These are phyloP conservation scores for Crithidia acanthocephali DNA, from an alignment of 208 protist species.

Conservation along the genomic window DNA sequence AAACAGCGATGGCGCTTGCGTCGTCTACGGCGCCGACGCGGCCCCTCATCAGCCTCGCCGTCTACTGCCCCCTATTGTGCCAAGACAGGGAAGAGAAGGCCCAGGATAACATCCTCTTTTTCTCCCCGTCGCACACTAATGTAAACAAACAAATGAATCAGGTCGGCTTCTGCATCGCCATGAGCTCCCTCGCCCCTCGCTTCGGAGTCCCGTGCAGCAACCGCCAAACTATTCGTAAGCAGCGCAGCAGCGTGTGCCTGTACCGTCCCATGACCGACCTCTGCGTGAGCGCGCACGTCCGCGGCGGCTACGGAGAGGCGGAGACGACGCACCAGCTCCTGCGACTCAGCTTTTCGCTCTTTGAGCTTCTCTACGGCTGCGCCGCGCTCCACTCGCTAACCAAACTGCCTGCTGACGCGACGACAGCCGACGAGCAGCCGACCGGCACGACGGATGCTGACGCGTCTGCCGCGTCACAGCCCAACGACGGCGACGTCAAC, in stretches of 20 bases:
- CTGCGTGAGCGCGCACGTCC: slow-evolving; percentile 28
- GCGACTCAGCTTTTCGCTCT: slow-evolving; percentile 27
- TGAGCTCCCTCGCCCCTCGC: slow-evolving; percentile 41
- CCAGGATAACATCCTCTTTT: slow-evolving; percentile 77
- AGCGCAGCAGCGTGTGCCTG: slow-evolving; percentile 30
- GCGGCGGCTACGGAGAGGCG: slow-evolving; percentile 25
- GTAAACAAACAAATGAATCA: slow-evolving; percentile 64
- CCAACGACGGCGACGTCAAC: background rate
- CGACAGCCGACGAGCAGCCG: background rate
- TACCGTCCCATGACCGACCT: slow-evolving; percentile 18
- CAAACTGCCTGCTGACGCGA: background rate
- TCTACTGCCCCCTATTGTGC: slow-evolving; percentile 64
- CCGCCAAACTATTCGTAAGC: slow-evolving; percentile 20
- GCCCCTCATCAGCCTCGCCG: slow-evolving; percentile 43
- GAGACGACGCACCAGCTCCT: slow-evolving; percentile 32
- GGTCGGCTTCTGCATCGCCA: slow-evolving; percentile 74
- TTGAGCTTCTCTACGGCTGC: slow-evolving; percentile 30
- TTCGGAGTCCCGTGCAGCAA: slow-evolving; percentile 29
- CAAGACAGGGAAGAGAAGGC: slow-evolving; percentile 50
- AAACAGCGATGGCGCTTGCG: slow-evolving; percentile 10
- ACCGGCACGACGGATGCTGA: no score
- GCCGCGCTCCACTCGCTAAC: slow-evolving; percentile 8
- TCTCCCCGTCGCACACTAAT: slow-evolving; percentile 41
- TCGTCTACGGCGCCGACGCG: background rate
- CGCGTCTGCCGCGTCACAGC: background rate